Base-by-base conservation (phyloP, 768 basidiomycete genomes). In the Rhodosporidiobolus sp. region DNA sequence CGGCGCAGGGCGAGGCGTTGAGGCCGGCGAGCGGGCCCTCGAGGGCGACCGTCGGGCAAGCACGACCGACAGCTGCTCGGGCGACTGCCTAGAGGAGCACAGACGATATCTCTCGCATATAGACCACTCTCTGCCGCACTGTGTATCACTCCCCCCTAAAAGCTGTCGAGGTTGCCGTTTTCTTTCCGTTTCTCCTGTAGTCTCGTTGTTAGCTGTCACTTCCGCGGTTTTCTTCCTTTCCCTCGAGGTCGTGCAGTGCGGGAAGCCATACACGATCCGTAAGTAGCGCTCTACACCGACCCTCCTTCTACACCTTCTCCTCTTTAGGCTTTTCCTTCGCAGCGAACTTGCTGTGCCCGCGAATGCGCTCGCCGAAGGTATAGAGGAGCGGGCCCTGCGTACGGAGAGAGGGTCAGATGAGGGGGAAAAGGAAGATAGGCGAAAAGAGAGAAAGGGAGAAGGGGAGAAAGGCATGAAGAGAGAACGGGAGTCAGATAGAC, bases 291-390 rank as follows among this genome's bases (percentile, higher is more conserved):
- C n/a, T n/a, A n/a, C n/a, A n/a, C n/a, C n/a, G n/a, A n/a, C n/a
- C 48, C 24, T 12, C 7, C n/a, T 28, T n/a, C 38, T 43, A n/a
- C 11, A 14, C 34, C 20, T 45, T 32, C 20, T 2, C 26, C 49
- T 63, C 34, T 6, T 14, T 38, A 20, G 11, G 20, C 46, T 32
- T 5, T 3, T 12, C 49, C 28, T 61, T 65, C n/a, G 52, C 59
- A 3, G 64, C 69, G 11, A 61, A 65, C 8, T 26, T 53, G 14
- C 57, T 60, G 22, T 10, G 30, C 2, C 24, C 24, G 0, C 69
- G 69, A 11, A 70, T 65, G 16, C 58, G 52, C 34, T 70, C 69
- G 38, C 69, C 69, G 64, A 55, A 70, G 32, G 50, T 14, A 43
- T 52, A 70, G 11, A 70, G 20, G 11, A 61, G 20, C 12, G 69